These are phyloP conservation scores for Clavispora santaluciae DNA, from an alignment of 805 yeast genomes.

Conservation along the genomic window DNA sequence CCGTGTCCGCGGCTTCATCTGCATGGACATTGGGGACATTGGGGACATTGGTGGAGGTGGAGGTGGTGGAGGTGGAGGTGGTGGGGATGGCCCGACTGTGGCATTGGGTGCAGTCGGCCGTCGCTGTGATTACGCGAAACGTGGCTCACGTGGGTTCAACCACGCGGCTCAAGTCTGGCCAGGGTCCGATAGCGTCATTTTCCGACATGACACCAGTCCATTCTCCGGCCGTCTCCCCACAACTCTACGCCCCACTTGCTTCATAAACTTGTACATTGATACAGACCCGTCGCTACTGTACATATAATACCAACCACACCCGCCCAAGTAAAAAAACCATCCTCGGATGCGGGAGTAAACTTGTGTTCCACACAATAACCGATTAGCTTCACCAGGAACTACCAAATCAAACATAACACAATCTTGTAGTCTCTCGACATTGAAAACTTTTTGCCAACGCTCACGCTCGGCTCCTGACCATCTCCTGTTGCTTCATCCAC, in stretches of 20 bases:
- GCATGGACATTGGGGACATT: too few relatives aligned
- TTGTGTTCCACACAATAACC: background rate
- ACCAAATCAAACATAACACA: background rate
- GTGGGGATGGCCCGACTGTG: too few relatives aligned
- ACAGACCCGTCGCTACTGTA: constrained; percentile 5
- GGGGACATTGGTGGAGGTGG: too few relatives aligned
- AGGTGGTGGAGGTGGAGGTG: too few relatives aligned
- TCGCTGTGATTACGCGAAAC: too few relatives aligned
- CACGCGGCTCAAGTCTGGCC: too few relatives aligned
- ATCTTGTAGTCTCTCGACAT: background rate
- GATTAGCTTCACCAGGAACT: background rate
- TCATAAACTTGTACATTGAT: constrained; percentile 1
- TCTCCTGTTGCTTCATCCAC: too few relatives aligned
- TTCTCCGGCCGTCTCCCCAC: background rate
- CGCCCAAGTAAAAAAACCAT: background rate
- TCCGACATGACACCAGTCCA: too few relatives aligned
- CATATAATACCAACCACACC: constrained; percentile 5
- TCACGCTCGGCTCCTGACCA: background rate
- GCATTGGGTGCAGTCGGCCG: too few relatives aligned
- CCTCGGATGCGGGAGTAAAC: background rate
- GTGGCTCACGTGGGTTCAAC: too few relatives aligned
- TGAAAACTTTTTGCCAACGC: background rate
- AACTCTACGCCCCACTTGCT: background rate
- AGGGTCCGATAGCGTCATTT: too few relatives aligned
- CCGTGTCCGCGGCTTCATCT: too few relatives aligned